These are phyloP conservation scores for Starmerella lactis-condensi DNA, from an alignment of 805 yeast species.

Conservation along the genomic window DNA sequence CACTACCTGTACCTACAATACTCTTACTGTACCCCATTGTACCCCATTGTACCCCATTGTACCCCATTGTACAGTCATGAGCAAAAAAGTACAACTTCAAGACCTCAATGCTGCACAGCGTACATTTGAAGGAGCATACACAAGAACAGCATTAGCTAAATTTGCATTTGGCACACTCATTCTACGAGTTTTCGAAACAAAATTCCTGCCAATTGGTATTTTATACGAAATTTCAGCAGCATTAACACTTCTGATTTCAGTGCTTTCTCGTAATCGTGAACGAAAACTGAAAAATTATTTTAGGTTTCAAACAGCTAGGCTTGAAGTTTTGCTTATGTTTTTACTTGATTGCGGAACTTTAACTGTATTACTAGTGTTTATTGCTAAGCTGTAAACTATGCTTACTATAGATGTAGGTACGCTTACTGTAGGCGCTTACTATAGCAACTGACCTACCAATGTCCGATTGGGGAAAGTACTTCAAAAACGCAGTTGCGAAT, in stretches of 20 bases:
- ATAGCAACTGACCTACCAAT: slow-evolving; percentile 2
- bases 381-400: too few species aligned
- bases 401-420: not conserved
- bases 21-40: too few species aligned
- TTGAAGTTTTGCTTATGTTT: slow-evolving; percentile 38
- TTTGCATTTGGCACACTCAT: slow-evolving; percentile 47
- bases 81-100: slow-evolving; percentile 18
- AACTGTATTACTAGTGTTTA: slow-evolving; percentile 31
- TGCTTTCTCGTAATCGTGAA: slow-evolving; percentile 20
- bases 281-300: too few species aligned
- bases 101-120: slow-evolving; percentile 48
- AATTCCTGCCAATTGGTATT: slow-evolving; percentile 48
- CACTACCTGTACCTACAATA: too few species aligned
- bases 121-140: slow-evolving; percentile 71
- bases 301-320: not conserved
- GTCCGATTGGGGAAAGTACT: slow-evolving; percentile 21
- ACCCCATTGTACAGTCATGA: too few species aligned
- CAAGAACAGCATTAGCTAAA: slow-evolving; percentile 52
- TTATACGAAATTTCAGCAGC: slow-evolving; percentile 46
- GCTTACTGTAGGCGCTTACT: too few species aligned
- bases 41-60: too few species aligned
- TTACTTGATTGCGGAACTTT: slow-evolving; percentile 32
- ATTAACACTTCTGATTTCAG: slow-evolving; percentile 26
- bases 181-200: slow-evolving; percentile 43
- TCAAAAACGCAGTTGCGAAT: slow-evolving; percentile 27